Conservation (phyloP, 768 basidiomycete species). For the Grammothele lineata region DNA sequence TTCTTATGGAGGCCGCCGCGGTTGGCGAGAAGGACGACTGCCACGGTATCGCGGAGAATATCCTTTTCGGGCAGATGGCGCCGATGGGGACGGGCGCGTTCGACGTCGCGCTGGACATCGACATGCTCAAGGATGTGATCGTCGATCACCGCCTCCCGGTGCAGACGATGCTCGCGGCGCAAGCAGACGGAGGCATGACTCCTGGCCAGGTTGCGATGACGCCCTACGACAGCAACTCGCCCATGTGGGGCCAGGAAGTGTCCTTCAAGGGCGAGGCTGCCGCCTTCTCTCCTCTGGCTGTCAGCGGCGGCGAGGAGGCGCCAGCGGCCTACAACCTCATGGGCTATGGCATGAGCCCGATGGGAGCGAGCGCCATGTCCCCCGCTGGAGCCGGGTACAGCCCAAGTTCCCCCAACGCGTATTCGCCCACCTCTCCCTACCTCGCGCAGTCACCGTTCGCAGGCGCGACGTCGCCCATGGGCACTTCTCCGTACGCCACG, state of each 20-base stretch:
- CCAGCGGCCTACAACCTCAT: constrained; percentile 51
- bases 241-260: constrained; percentile 68
- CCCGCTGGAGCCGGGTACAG: constrained; percentile 86
- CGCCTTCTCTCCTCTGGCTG: constrained; percentile 92
- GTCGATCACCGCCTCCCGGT: constrained; percentile 93
- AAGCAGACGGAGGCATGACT: constrained; percentile 84
- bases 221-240: constrained; percentile 91
- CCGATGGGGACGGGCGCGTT: constrained; percentile 98
- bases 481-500: constrained; percentile 75
- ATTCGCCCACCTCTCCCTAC: constrained; percentile 88
- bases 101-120: constrained; percentile 93
- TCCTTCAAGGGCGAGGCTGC: constrained; percentile 81
- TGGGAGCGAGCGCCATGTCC: constrained; percentile 83
- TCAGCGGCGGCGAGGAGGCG: constrained; percentile 72
- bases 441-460: constrained; percentile 81
- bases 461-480: constrained; percentile 80
- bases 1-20: constrained; percentile 97
- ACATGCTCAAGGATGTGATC: constrained; percentile 98
- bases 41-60: constrained; percentile 97
- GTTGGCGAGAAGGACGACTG: constrained; percentile 99
- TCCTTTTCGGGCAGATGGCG: constrained; percentile 99
- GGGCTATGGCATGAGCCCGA: constrained; percentile 81
- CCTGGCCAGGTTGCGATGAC: constrained; percentile 93
- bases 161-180: constrained; percentile 68
- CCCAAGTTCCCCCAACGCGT: constrained; percentile 86